A percentile compares a stretch with the other conserved stretches of the same genome.
Conservation (phyloP, 257 asterid genomes). For the Solanum pinnatisectum region DNA sequence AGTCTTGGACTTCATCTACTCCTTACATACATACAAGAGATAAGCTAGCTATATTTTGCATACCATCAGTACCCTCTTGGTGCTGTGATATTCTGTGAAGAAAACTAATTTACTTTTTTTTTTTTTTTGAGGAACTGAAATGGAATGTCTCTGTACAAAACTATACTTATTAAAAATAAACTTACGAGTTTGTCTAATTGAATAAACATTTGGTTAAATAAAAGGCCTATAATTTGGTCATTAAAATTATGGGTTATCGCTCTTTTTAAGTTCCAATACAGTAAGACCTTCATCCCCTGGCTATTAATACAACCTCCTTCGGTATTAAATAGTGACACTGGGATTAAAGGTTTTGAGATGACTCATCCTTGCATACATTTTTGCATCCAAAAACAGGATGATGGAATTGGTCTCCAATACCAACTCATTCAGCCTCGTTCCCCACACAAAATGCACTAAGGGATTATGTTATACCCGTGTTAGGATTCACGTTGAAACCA, state of each 20-base stretch:
- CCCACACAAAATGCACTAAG: not conserved
- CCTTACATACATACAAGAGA: not conserved
- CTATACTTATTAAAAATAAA: not conserved
- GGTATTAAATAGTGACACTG: not conserved
- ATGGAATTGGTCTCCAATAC: not conserved
- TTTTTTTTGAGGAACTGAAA: not conserved
- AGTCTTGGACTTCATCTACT: not conserved
- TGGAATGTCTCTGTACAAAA: not conserved
- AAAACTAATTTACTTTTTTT: not conserved
- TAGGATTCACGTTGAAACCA: not conserved
- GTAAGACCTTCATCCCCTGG: not conserved
- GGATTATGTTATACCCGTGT: not conserved
- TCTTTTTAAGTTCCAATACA: not conserved
- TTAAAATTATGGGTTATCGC: not conserved
- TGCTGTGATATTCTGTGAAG: not conserved
- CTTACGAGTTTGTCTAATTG: not conserved
- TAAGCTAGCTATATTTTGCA: not conserved
- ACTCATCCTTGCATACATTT: not conserved
- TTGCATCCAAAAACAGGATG: not conserved
- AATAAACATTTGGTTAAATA: not conserved
- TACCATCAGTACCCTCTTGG: not conserved
- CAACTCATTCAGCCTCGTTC: not conserved
- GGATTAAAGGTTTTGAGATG: not conserved
- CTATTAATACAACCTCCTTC: not conserved
- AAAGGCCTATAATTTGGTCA: not conserved